Base-by-base conservation (phyloP, 495 filamentous ascomycete species). In the Podospora sp. region DNA sequence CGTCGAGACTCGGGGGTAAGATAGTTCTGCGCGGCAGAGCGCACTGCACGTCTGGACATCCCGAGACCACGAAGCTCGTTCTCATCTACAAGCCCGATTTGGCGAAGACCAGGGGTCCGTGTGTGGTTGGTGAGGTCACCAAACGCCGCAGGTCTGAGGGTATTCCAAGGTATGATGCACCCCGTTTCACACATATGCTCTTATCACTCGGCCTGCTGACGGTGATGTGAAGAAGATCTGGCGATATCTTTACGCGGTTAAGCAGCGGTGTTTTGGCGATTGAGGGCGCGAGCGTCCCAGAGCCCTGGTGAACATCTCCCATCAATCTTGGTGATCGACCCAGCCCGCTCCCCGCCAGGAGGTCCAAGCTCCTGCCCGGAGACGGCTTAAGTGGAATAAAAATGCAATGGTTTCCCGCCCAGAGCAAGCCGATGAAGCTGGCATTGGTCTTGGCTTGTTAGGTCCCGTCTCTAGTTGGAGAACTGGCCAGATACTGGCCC, bases 21-120 rank as follows among this genome's bases (percentile, higher is more conserved):
- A 46, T 14, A 46, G 40, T 63, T 63, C 46, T 63, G 61, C 22
- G 46, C 61, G 25, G 56, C 24, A 26, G 40, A 4, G 14, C 12
- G 16, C 40, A 46, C 2, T 11, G 40, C 2, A 46, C 40, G 40
- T 14, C 40, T 2, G 40, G 5, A 11, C 2, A 46, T 46, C 16
- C 2, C 11, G 2, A 46, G 16, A 14, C 20, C 24, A 27, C 18
- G 24, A 27, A 24, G 24, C 25, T 58, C 25, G 55, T 26, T 58
- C 27, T 50, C 51, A 57, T 46, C 51, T 20, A 56, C 63, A 58
- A 36, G 46, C 61, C 61, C 24, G 40, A 53, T 63, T 27, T 29
- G 46, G 61, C 49, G 51, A 46, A 50, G 63, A 57, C 57, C 63
- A 65, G 21, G 52, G 63, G 51, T 63, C 25, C 27, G 61, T 12